Conservation (phyloP, 2,329 filamentous ascomycete species). For the Beauveria scarabaeidicola region DNA sequence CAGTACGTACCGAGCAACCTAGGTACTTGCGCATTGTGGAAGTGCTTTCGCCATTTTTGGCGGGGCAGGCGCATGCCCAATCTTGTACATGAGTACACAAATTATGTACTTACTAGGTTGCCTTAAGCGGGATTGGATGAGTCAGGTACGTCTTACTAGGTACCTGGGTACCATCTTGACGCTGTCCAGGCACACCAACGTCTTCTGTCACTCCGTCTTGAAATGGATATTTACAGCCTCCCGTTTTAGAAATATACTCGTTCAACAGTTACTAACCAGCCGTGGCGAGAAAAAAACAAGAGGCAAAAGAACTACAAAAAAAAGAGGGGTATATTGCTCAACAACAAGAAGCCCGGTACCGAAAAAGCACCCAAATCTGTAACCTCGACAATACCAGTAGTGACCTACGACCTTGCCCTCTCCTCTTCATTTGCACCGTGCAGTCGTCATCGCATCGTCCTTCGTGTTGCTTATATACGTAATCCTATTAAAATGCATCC, state of each 20-base stretch:
- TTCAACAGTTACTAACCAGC: too few relatives aligned
- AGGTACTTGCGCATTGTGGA: neutral
- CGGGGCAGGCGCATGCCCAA: too few relatives aligned
- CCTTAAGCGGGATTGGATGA: too few relatives aligned
- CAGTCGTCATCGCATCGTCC: neutral
- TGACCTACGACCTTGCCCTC: neutral
- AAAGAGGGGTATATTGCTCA: conserved; percentile 8
- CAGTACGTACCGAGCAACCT: neutral
- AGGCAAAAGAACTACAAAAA: neutral
- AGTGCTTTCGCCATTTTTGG: too few relatives aligned
- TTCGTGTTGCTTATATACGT: neutral
- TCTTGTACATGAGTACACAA: too few relatives aligned
- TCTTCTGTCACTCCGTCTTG: too few relatives aligned
- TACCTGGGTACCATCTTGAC: too few relatives aligned
- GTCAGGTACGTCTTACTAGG: too few relatives aligned
- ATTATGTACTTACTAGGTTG: too few relatives aligned
- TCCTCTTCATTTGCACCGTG: neutral
- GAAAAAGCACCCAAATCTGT: neutral
- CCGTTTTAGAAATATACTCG: too few relatives aligned
- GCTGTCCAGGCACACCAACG: too few relatives aligned
- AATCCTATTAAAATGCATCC: conserved; percentile 53
- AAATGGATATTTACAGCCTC: too few relatives aligned
- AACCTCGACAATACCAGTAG: neutral
- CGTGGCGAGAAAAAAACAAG: neutral
- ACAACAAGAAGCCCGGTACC: neutral